Evolutionary conservation across 257 asterid genomes (phyloP).

Genomic region (Cinchona pubescens): DNA sequence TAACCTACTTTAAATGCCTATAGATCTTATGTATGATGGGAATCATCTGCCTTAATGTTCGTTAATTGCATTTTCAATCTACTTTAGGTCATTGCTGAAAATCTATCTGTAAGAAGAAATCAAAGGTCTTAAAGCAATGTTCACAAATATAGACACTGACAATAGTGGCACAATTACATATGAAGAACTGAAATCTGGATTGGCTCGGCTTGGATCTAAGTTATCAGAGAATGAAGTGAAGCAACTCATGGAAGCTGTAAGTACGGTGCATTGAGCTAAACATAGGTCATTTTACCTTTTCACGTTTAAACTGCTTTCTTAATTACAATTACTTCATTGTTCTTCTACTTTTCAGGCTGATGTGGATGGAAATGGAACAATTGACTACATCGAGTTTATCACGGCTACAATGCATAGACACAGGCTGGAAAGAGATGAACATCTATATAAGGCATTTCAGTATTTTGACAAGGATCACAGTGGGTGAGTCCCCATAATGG

Average conservation of each 20-base stretch:
- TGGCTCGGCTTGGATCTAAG: conserved; percentile 86
- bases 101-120: conserved; percentile 90
- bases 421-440: conserved; percentile 84
- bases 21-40: not conserved
- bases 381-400: conserved; percentile 84
- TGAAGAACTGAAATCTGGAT: conserved; percentile 77
- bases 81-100: conserved; percentile 79
- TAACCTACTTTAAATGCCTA: not conserved
- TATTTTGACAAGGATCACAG: conserved; percentile 81
- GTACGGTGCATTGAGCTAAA: conserved; percentile 18
- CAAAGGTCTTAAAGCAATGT: conserved; percentile 76
- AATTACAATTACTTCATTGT: not conserved
- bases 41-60: not conserved
- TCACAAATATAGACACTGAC: conserved; percentile 73
- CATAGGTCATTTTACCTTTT: not conserved
- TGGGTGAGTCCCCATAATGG: conserved; percentile 55
- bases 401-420: conserved; percentile 98
- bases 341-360: conserved; percentile 62
- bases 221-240: conserved; percentile 72
- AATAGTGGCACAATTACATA: conserved; percentile 83
- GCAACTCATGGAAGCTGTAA: conserved; percentile 94
- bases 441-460: conserved; percentile 72
- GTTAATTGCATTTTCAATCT: conserved; percentile 13
- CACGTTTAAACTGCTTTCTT: conserved; percentile 6
- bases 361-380: conserved; percentile 92